These are phyloP conservation scores for Dionaea muscipula DNA, from an alignment of 179 eudicot species.

Conservation along the genomic window DNA sequence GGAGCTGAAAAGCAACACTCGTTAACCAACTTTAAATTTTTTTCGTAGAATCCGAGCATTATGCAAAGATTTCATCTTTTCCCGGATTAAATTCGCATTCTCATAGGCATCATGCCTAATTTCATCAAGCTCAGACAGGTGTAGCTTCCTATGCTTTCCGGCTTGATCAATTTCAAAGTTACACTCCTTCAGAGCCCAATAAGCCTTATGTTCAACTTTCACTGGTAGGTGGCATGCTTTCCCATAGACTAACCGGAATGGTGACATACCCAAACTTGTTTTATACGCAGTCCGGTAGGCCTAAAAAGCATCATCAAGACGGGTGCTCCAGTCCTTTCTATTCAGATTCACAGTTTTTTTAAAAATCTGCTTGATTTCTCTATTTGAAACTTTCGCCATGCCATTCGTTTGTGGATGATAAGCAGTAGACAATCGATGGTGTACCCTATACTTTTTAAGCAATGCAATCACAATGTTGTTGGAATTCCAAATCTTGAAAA, in stretches of 20 bases:
- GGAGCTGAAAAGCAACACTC: background rate
- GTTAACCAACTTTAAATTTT: background rate
- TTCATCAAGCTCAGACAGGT: slow-evolving; percentile 5
- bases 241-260: background rate
- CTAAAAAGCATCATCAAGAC: background rate
- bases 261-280: slow-evolving; percentile 1
- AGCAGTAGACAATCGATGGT: background rate
- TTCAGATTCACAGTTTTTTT: background rate
- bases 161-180: background rate
- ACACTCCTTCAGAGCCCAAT: background rate
- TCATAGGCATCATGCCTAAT: slow-evolving; percentile 1
- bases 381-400: background rate
- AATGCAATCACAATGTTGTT: background rate
- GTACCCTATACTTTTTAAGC: slow-evolving; percentile 1
- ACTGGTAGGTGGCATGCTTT: slow-evolving; percentile 3
- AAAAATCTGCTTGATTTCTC: background rate
- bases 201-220: background rate
- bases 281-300: background rate
- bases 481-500: background rate
- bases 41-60: background rate
- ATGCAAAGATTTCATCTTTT: background rate
- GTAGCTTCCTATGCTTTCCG: background rate
- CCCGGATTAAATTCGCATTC: background rate
- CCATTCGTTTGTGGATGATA: slow-evolving; percentile 11
- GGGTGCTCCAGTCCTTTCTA: slow-evolving; percentile 5